phyloP scores from a whole-genome alignment of 306 rosid species.

The Corylus avellana region DNA sequence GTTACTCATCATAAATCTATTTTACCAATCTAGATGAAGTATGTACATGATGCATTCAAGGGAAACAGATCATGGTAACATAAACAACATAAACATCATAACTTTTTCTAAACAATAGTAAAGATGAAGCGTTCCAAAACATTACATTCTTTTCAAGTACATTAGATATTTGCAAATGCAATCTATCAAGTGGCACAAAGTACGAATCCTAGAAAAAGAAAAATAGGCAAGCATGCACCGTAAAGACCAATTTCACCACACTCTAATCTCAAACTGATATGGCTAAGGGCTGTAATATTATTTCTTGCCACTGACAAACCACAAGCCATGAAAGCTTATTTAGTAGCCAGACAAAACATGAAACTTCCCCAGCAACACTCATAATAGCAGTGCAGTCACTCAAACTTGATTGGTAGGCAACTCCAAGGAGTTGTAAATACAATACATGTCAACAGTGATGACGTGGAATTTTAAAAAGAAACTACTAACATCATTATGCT shows the following conservation, averaged over 20 bases:
- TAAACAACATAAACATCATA: not conserved
- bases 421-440: not conserved
- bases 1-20: not conserved
- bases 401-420: constrained; percentile 11
- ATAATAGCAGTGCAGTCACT: not conserved
- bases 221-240: not conserved
- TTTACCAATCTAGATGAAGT: not conserved
- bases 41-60: not conserved
- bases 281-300: not conserved
- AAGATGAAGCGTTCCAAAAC: not conserved
- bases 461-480: constrained; percentile 2
- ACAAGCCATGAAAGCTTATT: constrained; percentile 7
- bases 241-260: not conserved
- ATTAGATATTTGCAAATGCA: not conserved
- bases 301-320: not conserved
- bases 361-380: constrained; percentile 2
- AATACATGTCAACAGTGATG: not conserved
- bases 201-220: not conserved
- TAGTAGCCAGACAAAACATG: not conserved
- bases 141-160: not conserved
- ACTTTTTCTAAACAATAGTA: not conserved
- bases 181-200: not conserved
- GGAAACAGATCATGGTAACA: not conserved
- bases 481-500: not conserved
- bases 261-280: not conserved